Percentiles rank a stretch among this genome's conserved stretches.
phyloP scores from a whole-genome alignment of 306 rosid genomes.

The Alnus glutinosa region DNA sequence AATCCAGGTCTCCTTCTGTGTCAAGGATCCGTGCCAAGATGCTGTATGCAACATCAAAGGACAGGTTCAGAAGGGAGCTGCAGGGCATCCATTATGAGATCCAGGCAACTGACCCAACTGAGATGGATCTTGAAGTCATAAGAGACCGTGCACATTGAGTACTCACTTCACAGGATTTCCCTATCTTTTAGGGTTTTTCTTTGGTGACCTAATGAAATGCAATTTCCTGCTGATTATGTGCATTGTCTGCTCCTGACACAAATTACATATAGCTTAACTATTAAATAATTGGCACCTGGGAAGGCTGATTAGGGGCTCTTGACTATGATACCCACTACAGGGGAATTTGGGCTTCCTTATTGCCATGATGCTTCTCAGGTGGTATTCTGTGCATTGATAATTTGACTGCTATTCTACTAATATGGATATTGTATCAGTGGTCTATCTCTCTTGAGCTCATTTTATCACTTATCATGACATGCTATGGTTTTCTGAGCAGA shows the following conservation, averaged over 20 bases:
- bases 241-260: slow-evolving; percentile 24
- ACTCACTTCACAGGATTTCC: slow-evolving; percentile 20
- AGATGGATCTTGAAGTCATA: slow-evolving; percentile 83
- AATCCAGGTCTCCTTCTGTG: slow-evolving; percentile 69
- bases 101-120: slow-evolving; percentile 81
- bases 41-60: slow-evolving; percentile 83
- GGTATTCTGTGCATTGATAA: slow-evolving; percentile 30
- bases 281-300: slow-evolving; percentile 50
- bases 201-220: slow-evolving; percentile 31
- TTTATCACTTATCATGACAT: not conserved
- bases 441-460: slow-evolving; percentile 19
- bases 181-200: slow-evolving; percentile 36
- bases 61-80: slow-evolving; percentile 75
- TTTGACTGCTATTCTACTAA: slow-evolving; percentile 24
- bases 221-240: slow-evolving; percentile 33
- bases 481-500: not conserved
- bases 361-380: slow-evolving; percentile 69
- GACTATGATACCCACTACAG: slow-evolving; percentile 36
- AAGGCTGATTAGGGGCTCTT: slow-evolving; percentile 64
- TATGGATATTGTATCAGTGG: slow-evolving; percentile 8
- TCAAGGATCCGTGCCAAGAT: slow-evolving; percentile 79
- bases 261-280: slow-evolving; percentile 28
- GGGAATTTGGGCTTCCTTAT: slow-evolving; percentile 52
- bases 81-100: slow-evolving; percentile 86
- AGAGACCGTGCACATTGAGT: slow-evolving; percentile 70